A percentile compares a stretch with the other conserved stretches of the same genome.
Evolutionary conservation across 305 asterid genomes (phyloP).

Genomic region (Solanum hybrid): DNA sequence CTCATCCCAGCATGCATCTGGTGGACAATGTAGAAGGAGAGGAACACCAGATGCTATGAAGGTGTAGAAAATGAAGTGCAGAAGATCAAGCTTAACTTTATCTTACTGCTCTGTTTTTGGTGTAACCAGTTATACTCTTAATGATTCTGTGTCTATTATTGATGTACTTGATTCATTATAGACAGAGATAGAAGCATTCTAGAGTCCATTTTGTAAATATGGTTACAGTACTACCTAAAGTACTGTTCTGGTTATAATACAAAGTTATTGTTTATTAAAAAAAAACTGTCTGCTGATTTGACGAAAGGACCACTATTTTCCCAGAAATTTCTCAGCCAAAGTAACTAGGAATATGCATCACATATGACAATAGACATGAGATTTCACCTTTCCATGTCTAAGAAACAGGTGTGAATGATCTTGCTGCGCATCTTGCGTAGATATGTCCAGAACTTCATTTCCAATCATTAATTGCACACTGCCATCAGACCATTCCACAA

Average conservation of each 20-base stretch:
- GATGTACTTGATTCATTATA: not conserved
- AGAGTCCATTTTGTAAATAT: not conserved
- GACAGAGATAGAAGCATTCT: not conserved
- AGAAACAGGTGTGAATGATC: conserved; percentile 94
- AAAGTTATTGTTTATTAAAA: not conserved
- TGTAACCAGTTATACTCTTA: not conserved
- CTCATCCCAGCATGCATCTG: not conserved
- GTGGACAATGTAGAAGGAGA: not conserved
- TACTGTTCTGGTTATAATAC: not conserved
- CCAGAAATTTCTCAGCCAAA: not conserved
- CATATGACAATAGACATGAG: not conserved
- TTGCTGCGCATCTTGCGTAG: conserved; percentile 89
- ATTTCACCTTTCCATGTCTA: conserved; percentile 79
- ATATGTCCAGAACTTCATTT: conserved; percentile 96
- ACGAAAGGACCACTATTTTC: not conserved
- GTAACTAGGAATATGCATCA: not conserved
- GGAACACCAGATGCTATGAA: not conserved
- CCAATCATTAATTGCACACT: conserved; percentile 79
- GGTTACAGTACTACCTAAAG: not conserved
- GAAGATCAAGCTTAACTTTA: not conserved
- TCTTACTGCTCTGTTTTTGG: not conserved
- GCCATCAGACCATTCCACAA: conserved; percentile 83
- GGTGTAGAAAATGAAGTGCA: not conserved
- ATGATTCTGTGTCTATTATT: not conserved
- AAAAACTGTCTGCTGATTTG: not conserved